A percentile compares a stretch with the other conserved stretches of the same genome.
Evolutionary conservation across 176 grass and related monocot genomes (phyloP).

Genomic region (Thinopyrum elongatum): DNA sequence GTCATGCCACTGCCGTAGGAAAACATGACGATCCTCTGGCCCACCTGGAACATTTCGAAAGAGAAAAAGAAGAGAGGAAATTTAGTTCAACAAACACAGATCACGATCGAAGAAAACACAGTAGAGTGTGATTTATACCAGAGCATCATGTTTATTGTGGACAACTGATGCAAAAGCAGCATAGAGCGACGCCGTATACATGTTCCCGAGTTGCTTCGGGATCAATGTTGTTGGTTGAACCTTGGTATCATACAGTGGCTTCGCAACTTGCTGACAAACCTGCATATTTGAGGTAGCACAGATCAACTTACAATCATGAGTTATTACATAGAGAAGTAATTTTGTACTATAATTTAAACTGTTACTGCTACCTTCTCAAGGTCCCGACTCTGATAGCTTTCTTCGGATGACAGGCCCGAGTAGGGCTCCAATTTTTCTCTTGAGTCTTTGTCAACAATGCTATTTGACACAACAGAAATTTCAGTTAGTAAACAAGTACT

Average conservation of each 20-base stretch:
- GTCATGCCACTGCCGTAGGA: slow-evolving; percentile 95
- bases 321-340: not conserved
- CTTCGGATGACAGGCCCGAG: slow-evolving; percentile 55
- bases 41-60: slow-evolving; percentile 45
- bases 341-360: not conserved
- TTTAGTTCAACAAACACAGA: not conserved
- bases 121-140: slow-evolving; percentile 42
- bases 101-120: not conserved
- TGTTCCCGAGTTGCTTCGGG: slow-evolving; percentile 95
- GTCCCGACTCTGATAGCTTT: slow-evolving; percentile 88
- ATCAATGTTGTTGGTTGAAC: slow-evolving; percentile 84
- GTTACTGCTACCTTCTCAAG: slow-evolving; percentile 71
- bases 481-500: not conserved
- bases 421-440: slow-evolving; percentile 73
- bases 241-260: slow-evolving; percentile 64
- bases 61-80: not conserved
- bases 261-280: slow-evolving; percentile 80
- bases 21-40: slow-evolving; percentile 93
- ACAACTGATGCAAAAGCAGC: slow-evolving; percentile 89
- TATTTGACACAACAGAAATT: slow-evolving; percentile 26
- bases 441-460: slow-evolving; percentile 46
- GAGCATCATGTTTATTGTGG: slow-evolving; percentile 68
- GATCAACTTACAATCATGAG: not conserved
- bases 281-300: slow-evolving; percentile 37
- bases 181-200: slow-evolving; percentile 98